Percentiles rank a stretch among this genome's conserved stretches.
Evolutionary conservation across 352 stramenopile genomes (phyloP).

Genomic region (Hyaloperonospora arabidopsidis): DNA sequence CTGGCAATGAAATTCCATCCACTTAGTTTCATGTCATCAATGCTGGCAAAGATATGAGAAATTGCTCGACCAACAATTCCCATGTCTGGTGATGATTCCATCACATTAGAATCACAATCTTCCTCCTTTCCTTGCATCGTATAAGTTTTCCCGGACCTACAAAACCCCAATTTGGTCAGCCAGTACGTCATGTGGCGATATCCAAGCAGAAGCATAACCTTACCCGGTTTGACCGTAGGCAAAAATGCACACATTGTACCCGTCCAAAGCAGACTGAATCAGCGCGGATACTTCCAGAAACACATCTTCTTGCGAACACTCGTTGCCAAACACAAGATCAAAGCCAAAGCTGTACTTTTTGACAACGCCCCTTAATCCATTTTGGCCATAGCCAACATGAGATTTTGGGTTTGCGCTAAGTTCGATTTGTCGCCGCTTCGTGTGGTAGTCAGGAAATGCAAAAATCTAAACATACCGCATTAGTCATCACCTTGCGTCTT

Average conservation of each 20-base stretch:
- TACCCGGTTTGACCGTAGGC: slow-evolving; percentile 85
- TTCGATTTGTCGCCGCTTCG: slow-evolving; percentile 65
- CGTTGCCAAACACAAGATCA: slow-evolving; percentile 93
- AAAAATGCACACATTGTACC: slow-evolving; percentile 95
- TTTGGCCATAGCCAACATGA: slow-evolving; percentile 71
- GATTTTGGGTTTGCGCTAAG: slow-evolving; percentile 52
- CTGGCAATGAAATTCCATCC: slow-evolving; percentile 70
- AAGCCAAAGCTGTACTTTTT: slow-evolving; percentile 94
- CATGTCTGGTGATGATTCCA: slow-evolving; percentile 48
- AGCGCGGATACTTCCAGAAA: slow-evolving; percentile 94
- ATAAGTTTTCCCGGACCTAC: slow-evolving; percentile 81
- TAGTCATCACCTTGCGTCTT: background rate
- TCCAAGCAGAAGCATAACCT: slow-evolving; percentile 1
- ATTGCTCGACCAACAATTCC: slow-evolving; percentile 78
- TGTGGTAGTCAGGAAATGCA: slow-evolving; percentile 59
- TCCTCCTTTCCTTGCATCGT: slow-evolving; percentile 78
- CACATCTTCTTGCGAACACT: slow-evolving; percentile 90
- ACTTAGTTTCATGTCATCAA: slow-evolving; percentile 49
- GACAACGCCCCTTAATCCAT: slow-evolving; percentile 34
- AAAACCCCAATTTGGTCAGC: background rate
- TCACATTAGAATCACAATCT: slow-evolving; percentile 21
- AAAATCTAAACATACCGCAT: slow-evolving; percentile 42
- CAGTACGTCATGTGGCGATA: background rate
- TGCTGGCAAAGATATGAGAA: slow-evolving; percentile 63
- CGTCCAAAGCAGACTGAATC: slow-evolving; percentile 92